Conservation (phyloP, 176 grass and related monocot genomes). For the Musa schizocarpa region DNA sequence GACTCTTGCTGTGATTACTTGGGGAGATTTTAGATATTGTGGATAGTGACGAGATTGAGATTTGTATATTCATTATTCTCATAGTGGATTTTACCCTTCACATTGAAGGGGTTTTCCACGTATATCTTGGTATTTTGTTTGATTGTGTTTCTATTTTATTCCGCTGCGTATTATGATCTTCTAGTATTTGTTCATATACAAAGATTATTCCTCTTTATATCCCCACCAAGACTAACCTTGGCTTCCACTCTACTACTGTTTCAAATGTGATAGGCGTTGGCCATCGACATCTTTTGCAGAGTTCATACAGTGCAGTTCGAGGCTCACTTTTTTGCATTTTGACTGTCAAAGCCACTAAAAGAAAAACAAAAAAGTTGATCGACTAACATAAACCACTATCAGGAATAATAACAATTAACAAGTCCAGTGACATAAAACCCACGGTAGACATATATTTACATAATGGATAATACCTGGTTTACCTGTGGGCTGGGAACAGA, state of each 20-base stretch:
- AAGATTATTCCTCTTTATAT: no score
- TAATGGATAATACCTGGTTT: constrained; percentile 30
- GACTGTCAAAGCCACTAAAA: constrained; percentile 43
- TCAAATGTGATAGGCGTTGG: constrained; percentile 64
- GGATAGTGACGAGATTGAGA: no score
- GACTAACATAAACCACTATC: background rate
- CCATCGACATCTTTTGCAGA: constrained; percentile 69
- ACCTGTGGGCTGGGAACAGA: constrained; percentile 24
- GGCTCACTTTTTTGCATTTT: constrained; percentile 74
- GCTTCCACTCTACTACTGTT: constrained; percentile 30
- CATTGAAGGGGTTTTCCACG: no score
- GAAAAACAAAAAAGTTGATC: background rate
- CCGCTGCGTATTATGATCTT: no score
- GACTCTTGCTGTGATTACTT: no score
- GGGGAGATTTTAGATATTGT: no score
- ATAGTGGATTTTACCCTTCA: no score
- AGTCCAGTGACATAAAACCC: background rate
- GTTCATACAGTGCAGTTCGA: constrained; percentile 45
- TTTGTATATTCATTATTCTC: no score
- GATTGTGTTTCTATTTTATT: no score
- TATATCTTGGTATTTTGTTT: no score
- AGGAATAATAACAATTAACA: background rate
- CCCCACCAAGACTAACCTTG: no score
- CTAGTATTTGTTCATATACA: no score
- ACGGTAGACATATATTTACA: background rate